phyloP scores from a whole-genome alignment of 192 early-diverging fungal species.

The Rhizophagus sp. region DNA sequence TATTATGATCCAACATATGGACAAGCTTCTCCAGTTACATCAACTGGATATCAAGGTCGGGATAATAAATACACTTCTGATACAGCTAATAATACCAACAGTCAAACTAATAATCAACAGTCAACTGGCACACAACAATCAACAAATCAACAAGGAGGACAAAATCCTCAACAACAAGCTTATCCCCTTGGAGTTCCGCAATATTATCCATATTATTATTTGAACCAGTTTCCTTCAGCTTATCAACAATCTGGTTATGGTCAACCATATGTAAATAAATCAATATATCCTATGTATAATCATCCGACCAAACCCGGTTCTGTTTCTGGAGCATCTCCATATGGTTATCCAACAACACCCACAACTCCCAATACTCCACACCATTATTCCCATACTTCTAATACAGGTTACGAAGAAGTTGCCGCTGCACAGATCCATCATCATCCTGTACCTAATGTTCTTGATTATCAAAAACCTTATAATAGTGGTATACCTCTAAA shows the following conservation, averaged over 20 bases:
- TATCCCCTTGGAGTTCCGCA: conserved; percentile 61
- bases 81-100: conserved; percentile 32
- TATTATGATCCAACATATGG: conserved; percentile 54
- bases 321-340: conserved; percentile 38
- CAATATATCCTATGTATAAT: conserved; percentile 84
- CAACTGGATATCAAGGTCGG: conserved; percentile 52
- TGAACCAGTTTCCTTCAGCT: conserved; percentile 77
- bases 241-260: conserved; percentile 84
- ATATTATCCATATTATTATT: conserved; percentile 79
- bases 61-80: conserved; percentile 55
- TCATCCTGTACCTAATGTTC: conserved; percentile 26
- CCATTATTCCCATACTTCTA: conserved; percentile 32
- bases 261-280: conserved; percentile 91
- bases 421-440: conserved; percentile 34
- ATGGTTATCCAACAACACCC: conserved; percentile 38
- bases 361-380: conserved; percentile 44
- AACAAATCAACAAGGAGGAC: conserved; percentile 44
- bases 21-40: conserved; percentile 57
- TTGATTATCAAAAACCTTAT: conserved; percentile 49
- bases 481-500: conserved; percentile 33
- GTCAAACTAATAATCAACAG: conserved; percentile 38
- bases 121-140: conserved; percentile 45
- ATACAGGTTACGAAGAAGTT: conserved; percentile 47
- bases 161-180: conserved; percentile 48
- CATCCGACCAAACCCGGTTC: conserved; percentile 49